Evolutionary conservation across 2,329 filamentous ascomycete species (phyloP), one percentile per base, ranked within the genome.

Genomic region (Pseudogymnoascus sp.): DNA sequence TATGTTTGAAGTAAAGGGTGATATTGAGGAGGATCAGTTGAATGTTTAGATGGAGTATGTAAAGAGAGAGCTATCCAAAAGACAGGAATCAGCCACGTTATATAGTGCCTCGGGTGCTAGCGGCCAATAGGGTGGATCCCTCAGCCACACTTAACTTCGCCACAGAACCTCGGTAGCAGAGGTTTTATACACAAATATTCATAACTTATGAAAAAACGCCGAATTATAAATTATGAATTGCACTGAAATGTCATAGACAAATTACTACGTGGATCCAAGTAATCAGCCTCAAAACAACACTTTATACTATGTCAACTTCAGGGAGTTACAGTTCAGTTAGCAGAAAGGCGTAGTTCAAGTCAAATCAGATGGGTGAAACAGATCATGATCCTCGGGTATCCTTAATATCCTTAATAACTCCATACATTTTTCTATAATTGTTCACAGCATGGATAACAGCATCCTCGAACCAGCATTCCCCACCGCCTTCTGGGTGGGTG

Each of bases 391-490:
- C 15, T 35, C 48, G 48, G 48, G 48, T 55, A 55, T 55, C 48
- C 48, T 55, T 33, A 55, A 55, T 55, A 55, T 55, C 48, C 48
- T 55, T 33, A 55, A 55, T 55, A 55, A 55, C 48, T 55, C 48
- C 48, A 55, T 55, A 55, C 48, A 61, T 63, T 62, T 36, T 61
- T 36, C 27, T 61, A 33, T 61, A 62, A 61, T 31, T 39, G 17
- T 63, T 68, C 61, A 69, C 65, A 88, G 71, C 75, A 82, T 85
- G 72, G 82, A 81, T 63, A 89, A 74, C 66, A 89, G 73, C 64
- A 89, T 73, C 72, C 79, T 82, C 62, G 84, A 81, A 3, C 86
- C 86, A 68, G 79, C 80, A 73, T 88, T 89, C 10, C 86, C 86
- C 4, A 82, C 75, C 67, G 77, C 78, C 64, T 75, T 74, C 12